Evolutionary conservation across 805 yeast species (phyloP).

Genomic region (Hanseniaspora thailandica): DNA sequence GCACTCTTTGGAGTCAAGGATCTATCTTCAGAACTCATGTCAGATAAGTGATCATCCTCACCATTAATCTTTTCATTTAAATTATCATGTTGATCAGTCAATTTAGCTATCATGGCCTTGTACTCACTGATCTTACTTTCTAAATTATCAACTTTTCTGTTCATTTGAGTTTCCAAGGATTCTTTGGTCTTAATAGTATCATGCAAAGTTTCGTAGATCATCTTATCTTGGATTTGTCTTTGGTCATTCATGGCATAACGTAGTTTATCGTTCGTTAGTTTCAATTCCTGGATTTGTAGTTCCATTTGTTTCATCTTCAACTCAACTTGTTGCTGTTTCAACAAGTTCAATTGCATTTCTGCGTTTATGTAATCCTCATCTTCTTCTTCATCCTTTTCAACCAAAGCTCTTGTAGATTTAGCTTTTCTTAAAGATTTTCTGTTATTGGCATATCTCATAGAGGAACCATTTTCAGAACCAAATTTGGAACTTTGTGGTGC

Average conservation of each 20-base stretch:
- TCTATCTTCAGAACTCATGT: background rate
- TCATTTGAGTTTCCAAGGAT: constrained; percentile 18
- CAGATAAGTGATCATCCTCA: background rate
- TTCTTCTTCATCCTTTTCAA: constrained; percentile 36
- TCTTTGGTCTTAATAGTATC: constrained; percentile 18
- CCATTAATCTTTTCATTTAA: background rate
- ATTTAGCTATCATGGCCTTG: constrained; percentile 21
- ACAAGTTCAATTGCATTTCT: constrained; percentile 58
- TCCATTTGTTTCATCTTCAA: constrained; percentile 27
- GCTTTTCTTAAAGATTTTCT: constrained; percentile 11
- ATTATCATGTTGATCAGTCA: constrained; percentile 16
- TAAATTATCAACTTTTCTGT: constrained; percentile 23
- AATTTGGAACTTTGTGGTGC: background rate
- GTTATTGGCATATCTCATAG: background rate
- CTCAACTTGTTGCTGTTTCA: constrained; percentile 19
- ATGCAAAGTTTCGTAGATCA: constrained; percentile 20
- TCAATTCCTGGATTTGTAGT: constrained; percentile 26
- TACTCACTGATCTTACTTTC: constrained; percentile 26
- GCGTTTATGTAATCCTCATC: constrained; percentile 68
- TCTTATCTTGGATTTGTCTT: constrained; percentile 23
- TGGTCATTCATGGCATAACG: constrained; percentile 24
- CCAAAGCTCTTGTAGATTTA: constrained; percentile 49
- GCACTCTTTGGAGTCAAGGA: background rate
- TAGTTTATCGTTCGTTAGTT: constrained; percentile 27
- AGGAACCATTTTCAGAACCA: background rate